A percentile compares a stretch with the other conserved stretches of the same genome.
Evolutionary conservation across 768 basidiomycete genomes (phyloP).

Genomic region (Wakefieldia striispora): DNA sequence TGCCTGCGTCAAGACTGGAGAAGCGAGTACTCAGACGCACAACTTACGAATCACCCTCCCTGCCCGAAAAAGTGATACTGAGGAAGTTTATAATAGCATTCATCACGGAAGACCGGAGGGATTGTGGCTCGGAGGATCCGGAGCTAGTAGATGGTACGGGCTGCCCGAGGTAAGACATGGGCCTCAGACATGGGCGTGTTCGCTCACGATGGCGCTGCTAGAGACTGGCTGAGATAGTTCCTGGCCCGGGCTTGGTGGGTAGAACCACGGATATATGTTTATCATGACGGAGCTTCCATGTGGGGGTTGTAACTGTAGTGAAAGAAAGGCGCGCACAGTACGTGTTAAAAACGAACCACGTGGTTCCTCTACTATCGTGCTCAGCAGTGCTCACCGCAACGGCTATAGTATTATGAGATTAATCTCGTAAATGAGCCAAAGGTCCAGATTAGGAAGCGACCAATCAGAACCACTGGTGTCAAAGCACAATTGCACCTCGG

Average conservation of each 20-base stretch:
- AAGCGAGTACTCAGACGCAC: not conserved
- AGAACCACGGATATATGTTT: conserved; percentile 29
- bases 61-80: conserved; percentile 32
- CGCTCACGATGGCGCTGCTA: conserved; percentile 22
- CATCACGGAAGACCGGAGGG: conserved; percentile 8
- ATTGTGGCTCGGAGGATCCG: conserved; percentile 17
- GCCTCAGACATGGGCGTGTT: no score
- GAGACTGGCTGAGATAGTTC: conserved; percentile 7
- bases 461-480: no score
- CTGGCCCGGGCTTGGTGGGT: conserved; percentile 21
- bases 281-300: conserved; percentile 30
- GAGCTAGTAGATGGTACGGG: conserved; percentile 26
- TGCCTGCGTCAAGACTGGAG: conserved; percentile 6
- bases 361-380: no score
- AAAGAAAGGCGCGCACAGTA: no score
- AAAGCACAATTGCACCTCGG: no score
- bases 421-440: no score
- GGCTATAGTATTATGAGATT: no score
- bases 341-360: no score
- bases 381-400: no score
- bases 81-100: conserved; percentile 6
- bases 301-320: not conserved
- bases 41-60: conserved; percentile 19
- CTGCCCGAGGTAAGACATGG: no score
- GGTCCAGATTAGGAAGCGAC: no score